phyloP scores from a whole-genome alignment of 257 asterid genomes.

The Fraxinus quadrangulata region DNA sequence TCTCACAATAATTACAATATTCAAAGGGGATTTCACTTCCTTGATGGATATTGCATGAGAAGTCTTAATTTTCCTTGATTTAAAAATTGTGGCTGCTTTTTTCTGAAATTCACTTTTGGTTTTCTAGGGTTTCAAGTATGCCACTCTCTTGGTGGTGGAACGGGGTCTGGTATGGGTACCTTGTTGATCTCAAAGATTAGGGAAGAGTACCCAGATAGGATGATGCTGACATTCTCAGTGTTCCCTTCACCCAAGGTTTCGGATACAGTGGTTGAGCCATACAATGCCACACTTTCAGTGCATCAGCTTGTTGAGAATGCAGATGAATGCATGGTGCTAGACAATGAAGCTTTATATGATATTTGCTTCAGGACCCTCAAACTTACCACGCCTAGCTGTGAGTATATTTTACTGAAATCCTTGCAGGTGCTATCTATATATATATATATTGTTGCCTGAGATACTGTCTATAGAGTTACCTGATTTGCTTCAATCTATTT shows the following conservation, averaged over 20 bases:
- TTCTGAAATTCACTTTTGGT: not conserved
- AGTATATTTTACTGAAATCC: slow-evolving; percentile 1
- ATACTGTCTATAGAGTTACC: not conserved
- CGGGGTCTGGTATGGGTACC: slow-evolving; percentile 11
- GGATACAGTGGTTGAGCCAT: slow-evolving; percentile 4
- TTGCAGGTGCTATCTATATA: not conserved
- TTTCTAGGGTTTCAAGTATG: slow-evolving; percentile 3
- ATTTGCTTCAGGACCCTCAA: slow-evolving; percentile 12
- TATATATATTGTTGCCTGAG: not conserved
- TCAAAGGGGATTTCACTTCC: not conserved
- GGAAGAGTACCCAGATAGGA: slow-evolving; percentile 9
- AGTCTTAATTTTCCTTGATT: not conserved
- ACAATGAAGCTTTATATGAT: slow-evolving; percentile 7
- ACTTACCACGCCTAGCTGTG: slow-evolving; percentile 7
- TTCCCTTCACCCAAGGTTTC: slow-evolving; percentile 10
- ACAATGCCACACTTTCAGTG: slow-evolving; percentile 10
- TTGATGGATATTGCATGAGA: not conserved
- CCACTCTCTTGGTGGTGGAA: slow-evolving; percentile 11
- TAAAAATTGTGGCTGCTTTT: not conserved
- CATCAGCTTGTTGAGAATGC: slow-evolving; percentile 15
- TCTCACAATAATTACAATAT: not conserved
- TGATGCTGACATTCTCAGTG: slow-evolving; percentile 8
- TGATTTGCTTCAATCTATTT: too few species aligned
- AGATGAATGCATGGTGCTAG: slow-evolving; percentile 13
- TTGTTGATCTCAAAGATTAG: slow-evolving; percentile 6